Evolutionary conservation across 2,329 filamentous ascomycete genomes (phyloP), one percentile per base, ranked within the genome.

Genomic region (Zarea fungicola): DNA sequence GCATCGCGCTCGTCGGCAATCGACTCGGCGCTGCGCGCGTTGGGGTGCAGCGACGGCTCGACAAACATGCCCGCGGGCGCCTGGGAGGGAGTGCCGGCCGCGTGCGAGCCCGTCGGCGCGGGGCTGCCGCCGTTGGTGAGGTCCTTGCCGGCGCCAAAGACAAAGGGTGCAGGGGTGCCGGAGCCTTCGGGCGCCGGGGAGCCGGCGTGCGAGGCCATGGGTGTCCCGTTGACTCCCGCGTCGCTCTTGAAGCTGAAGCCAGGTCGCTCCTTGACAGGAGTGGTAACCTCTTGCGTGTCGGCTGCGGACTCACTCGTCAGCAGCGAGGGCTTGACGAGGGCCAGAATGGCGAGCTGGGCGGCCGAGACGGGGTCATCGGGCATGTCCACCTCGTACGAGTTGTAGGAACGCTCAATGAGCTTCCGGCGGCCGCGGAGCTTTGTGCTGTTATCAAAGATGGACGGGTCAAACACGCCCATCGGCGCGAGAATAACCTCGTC

Each of bases 401-500:
- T 95, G 59, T 91, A 90, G 0, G 92, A 96, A 31, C 88, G 85
- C 48, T 89, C 84, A 26, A 97, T 82, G 19, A 97, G 74, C 60
- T 85, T 90, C 55, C 89, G 81, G 42, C 92, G 83, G 35, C 88
- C 85, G 18, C 77, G 73, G 10, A 97, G 78, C 71, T 99, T 99
- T 29, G 78, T 70, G 23, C 78, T 81, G 58, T 90, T 85, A 62
- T 95, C 89, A 57, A 97, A 96, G 48, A 96, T 85, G 3, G 80
- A 73, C 0, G 93, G 92, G 52, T 92, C 87, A 65, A 95, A 96
- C 60, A 91, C 87, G n/a, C 90, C 91, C 85, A 96, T 89, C 1
- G 91, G 87, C 1, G 93, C 87, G n/a, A 99, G 76, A 58, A 95
- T 88, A 19, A 95, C 87, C 66, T 97, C 93, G 58, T 99, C 93